phyloP scores from a whole-genome alignment of 2,329 filamentous ascomycete genomes.

The Colletotrichum viniferum region DNA sequence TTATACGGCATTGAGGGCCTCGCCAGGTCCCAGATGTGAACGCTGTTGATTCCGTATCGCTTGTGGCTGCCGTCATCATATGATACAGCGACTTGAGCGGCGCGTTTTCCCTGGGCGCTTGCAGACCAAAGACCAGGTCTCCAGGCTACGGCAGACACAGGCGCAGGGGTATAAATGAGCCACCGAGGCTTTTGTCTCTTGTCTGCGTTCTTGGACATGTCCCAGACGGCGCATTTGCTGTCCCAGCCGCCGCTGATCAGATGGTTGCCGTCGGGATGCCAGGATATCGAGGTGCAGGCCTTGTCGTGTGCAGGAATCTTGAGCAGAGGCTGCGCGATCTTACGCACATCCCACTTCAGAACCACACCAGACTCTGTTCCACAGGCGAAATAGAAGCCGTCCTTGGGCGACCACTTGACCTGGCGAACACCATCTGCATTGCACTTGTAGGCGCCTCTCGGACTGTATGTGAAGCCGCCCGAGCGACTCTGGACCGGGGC shows the following conservation, averaged over 20 bases:
- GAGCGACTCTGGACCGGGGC: conserved; percentile 51
- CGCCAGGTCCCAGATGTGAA: conserved; percentile 73
- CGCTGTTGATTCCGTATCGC: conserved; percentile 59
- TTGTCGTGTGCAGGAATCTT: conserved; percentile 67
- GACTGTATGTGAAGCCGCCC: conserved; percentile 53
- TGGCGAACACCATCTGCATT: conserved; percentile 63
- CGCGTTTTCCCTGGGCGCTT: conserved; percentile 61
- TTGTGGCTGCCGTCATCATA: conserved; percentile 63
- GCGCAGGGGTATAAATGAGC: conserved; percentile 64
- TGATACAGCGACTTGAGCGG: conserved; percentile 65
- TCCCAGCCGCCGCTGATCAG: conserved; percentile 68
- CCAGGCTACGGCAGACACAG: conserved; percentile 65
- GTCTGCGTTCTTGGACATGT: conserved; percentile 63
- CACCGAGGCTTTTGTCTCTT: conserved; percentile 69
- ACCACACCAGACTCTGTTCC: conserved; percentile 67
- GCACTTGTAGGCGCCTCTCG: conserved; percentile 47
- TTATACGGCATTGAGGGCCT: conserved; percentile 71
- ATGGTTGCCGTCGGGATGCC: conserved; percentile 73
- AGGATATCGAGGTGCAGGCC: conserved; percentile 63
- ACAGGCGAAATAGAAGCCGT: conserved; percentile 67
- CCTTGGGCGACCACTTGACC: conserved; percentile 68
- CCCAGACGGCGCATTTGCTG: conserved; percentile 68
- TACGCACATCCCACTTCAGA: conserved; percentile 68
- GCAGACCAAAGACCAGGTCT: conserved; percentile 70
- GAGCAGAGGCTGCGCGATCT: conserved; percentile 55